Evolutionary conservation across 257 asterid species (phyloP).

Genomic region (Haberlea rhodopensis): DNA sequence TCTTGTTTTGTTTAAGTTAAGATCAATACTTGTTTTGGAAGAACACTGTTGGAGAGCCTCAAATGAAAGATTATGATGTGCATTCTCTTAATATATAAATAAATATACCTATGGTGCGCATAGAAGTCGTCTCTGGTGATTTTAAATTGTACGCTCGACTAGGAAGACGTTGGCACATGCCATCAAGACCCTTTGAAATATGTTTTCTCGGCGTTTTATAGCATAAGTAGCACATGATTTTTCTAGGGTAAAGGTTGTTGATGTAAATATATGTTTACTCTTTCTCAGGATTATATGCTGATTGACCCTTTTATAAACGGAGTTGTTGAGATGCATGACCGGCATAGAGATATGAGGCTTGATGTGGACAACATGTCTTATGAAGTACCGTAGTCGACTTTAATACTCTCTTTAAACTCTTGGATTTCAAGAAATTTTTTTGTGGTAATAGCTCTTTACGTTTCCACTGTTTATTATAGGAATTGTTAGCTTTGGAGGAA

Average conservation of each 20-base stretch:
- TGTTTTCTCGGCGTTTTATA: not conserved
- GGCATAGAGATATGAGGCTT: slow-evolving; percentile 89
- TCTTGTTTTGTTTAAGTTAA: no score
- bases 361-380: slow-evolving; percentile 93
- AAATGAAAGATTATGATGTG: not conserved
- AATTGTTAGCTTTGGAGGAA: slow-evolving; percentile 86
- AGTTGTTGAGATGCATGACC: slow-evolving; percentile 64
- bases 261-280: not conserved
- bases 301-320: slow-evolving; percentile 61
- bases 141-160: not conserved
- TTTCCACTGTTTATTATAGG: slow-evolving; percentile 40
- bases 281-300: slow-evolving; percentile 57
- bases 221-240: not conserved
- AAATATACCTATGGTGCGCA: not conserved
- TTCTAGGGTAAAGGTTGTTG: not conserved
- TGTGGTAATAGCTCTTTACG: slow-evolving; percentile 9
- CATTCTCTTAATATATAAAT: not conserved
- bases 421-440: not conserved
- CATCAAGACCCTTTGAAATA: not conserved
- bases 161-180: not conserved
- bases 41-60: not conserved
- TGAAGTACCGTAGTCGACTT: slow-evolving; percentile 52
- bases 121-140: not conserved
- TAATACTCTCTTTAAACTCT: slow-evolving; percentile 6
- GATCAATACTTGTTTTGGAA: not conserved